These are phyloP conservation scores for Pyracantha coccinea DNA, from an alignment of 331 rosid genomes.

Conservation along the genomic window DNA sequence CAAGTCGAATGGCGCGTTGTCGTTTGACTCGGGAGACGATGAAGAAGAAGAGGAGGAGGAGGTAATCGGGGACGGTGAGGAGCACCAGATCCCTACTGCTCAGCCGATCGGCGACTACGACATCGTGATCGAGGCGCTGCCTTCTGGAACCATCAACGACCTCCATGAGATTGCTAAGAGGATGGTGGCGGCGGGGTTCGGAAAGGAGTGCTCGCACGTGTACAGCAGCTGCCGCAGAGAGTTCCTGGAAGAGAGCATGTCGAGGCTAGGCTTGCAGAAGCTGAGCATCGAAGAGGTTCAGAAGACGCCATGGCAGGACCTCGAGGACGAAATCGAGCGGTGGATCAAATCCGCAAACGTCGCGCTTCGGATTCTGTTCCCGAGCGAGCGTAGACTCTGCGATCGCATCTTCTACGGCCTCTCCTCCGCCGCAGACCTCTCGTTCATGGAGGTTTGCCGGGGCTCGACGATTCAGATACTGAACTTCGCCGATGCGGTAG, in stretches of 20 bases:
- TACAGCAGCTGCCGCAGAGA: constrained; percentile 81
- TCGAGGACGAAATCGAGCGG: constrained; percentile 81
- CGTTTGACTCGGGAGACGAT: constrained; percentile 61
- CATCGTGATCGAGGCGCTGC: constrained; percentile 76
- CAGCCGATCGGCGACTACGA: constrained; percentile 64
- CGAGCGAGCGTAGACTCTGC: constrained; percentile 79
- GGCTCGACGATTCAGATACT: constrained; percentile 73
- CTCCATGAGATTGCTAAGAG: constrained; percentile 93
- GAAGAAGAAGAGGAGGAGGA: constrained; percentile 36
- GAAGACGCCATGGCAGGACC: constrained; percentile 77
- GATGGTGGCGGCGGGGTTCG: constrained; percentile 84
- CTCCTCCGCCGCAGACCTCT: constrained; percentile 63
- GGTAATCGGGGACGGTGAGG: constrained; percentile 19
- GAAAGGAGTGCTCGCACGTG: constrained; percentile 83
- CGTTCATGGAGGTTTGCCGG: constrained; percentile 93
- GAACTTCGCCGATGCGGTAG: constrained; percentile 77
- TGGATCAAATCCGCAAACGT: constrained; percentile 81
- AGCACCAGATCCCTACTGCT: constrained; percentile 61
- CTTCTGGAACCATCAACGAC: constrained; percentile 66
- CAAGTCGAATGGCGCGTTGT: constrained; percentile 39
- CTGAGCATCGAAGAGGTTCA: constrained; percentile 85
- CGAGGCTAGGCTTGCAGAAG: constrained; percentile 82
- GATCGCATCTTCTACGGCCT: constrained; percentile 76
- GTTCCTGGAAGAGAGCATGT: constrained; percentile 77
- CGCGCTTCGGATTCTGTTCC: constrained; percentile 64